Evolutionary conservation across 225 moss, liverwort and hornwort genomes (phyloP), one percentile per base, ranked within the genome.

Genomic region (Sphagnum tenellum): DNA sequence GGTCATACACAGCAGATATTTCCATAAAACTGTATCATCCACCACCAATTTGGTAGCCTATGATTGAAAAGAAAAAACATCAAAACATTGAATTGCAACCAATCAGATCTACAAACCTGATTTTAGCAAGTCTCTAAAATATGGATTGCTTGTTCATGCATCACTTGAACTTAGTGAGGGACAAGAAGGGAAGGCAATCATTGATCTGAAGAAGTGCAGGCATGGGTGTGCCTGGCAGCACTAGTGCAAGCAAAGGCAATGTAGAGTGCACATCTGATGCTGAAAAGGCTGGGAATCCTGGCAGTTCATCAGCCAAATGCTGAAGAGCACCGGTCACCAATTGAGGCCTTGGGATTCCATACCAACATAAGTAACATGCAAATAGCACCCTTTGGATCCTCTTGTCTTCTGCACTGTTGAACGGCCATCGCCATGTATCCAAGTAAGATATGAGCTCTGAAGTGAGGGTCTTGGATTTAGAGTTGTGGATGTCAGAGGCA

Each of bases 301-400:
- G 88, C 47, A 86, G 69, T 64, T 86, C 76, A 63, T 82, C 75
- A 13, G 72, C 76, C 64, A 98, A 72, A 60, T 79, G 78, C 9
- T 74, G 85, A 48, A 90, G 79, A 53, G 90, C 93, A 75, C 82
- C 69, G 64, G 68, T 78, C 55, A 89, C 72, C 58, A 78, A 76
- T 75, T 73, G 80, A 46, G 92, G 83, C 60, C 78, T 80, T 61
- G 98, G 98, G 49, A 98, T 86, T 44, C 84, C 98, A 59, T 88
- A 90, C 98, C 98, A 98, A 78, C 89, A 81, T 29, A 98, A 81
- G 49, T 86, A 93, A 75, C 90, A 90, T 48, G 98, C 83, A 72
- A 98, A 81, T n/a, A 93, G 47, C 49, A 77, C 82, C 68, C 80
- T 71, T 55, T 65, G 73, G 44, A 86, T 78, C 55, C 81, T 78